Percentiles rank a stretch among this genome's conserved stretches.
Conservation (phyloP, 441 rosid species). For the Syzygium syzygioides region DNA sequence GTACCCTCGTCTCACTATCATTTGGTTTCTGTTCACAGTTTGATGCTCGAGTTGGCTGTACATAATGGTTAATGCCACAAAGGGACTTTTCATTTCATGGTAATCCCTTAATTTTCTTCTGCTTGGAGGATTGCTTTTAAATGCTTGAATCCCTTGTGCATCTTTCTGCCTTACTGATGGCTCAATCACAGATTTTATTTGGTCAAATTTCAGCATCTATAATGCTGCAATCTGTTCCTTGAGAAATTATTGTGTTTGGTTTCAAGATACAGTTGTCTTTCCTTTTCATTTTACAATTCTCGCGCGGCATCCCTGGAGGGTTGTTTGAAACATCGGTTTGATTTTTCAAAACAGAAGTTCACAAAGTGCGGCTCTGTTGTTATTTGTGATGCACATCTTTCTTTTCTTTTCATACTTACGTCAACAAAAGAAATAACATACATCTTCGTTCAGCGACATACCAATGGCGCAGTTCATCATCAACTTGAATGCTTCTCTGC, state of each 20-base stretch:
- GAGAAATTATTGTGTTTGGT: neutral
- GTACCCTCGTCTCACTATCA: neutral
- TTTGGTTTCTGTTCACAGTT: slow-evolving; percentile 14
- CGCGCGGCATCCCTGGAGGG: neutral
- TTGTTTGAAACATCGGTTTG: neutral
- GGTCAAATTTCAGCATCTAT: neutral
- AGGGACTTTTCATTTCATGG: slow-evolving; percentile 84
- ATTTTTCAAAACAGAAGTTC: neutral
- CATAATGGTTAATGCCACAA: slow-evolving; percentile 77
- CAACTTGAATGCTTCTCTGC: slow-evolving; percentile 54
- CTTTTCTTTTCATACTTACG: neutral
- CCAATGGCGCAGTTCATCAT: slow-evolving; percentile 86
- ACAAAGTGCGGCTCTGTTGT: neutral
- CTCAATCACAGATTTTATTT: neutral
- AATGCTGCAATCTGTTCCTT: neutral
- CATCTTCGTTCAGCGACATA: slow-evolving; percentile 45
- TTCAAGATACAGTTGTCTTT: neutral
- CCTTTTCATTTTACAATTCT: neutral
- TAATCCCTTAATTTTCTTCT: slow-evolving; percentile 12
- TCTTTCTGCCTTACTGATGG: neutral
- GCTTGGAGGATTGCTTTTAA: neutral
- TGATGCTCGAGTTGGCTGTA: slow-evolving; percentile 2
- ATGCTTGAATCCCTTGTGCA: neutral
- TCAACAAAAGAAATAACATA: neutral
- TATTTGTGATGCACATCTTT: neutral